Base-by-base conservation (phyloP, 345 rosid species). In the Brassica incana region DNA sequence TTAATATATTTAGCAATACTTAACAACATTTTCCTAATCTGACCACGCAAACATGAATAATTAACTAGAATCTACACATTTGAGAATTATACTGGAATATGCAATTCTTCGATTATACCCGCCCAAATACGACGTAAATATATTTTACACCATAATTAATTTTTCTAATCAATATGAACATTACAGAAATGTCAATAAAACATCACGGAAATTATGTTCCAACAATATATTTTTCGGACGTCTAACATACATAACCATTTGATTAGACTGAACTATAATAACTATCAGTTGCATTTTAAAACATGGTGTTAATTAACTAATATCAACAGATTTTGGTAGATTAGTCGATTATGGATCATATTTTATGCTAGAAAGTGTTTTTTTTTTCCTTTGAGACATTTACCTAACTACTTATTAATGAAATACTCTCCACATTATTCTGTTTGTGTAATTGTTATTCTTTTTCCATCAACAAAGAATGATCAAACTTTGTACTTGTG, bases 21-120 rank as follows among this genome's bases (percentile, higher is more conserved):
- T 15, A 29, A 29, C 9, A 62, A 27, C 38, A 62, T 62, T 62
- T 29, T 62, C 36, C 6, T 12, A 62, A 12, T 12, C 38, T 62
- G 36, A 29, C 38, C 18, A 5, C 7, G 35, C 66, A 12, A 62
- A 62, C 35, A 25, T 61, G 65, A 27, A 61, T 20, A 61, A 27
- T 14, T 25, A 60, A 29, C n/a, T 30, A 27, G 35, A 61, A 8
- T 61, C 7, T 12, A 25, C 16, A 11, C 65, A 11, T 36, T 27
- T 61, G 65, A 8, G 35, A 61, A 61, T 61, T 61, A 61, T 61
- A 27, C n/a, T 27, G 65, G 35, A 61, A 61, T 61, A 61, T 61
- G 35, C 35, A 11, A 35, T 52, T 52, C 58, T 52, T 52, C 58
- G 8, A 52, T 27, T 61, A 61, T 5, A 27, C 65, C 65, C 15